Base-by-base conservation (phyloP, 2,329 filamentous ascomycete genomes). In the Diaporthe vaccinii region DNA sequence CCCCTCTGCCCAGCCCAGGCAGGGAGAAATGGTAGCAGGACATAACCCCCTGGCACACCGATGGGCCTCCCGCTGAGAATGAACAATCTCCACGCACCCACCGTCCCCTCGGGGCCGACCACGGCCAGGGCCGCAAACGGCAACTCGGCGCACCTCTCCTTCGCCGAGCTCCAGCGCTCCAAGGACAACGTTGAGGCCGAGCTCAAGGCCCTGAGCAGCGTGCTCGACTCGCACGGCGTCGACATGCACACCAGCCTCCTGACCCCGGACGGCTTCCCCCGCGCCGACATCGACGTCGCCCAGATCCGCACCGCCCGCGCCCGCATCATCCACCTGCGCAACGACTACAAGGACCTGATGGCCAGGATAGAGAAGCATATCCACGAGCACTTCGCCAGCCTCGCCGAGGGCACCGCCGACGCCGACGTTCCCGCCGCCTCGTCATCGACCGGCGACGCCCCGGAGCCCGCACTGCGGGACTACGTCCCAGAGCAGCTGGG, bases 261-360 rank as follows among this genome's bases (percentile, higher is more conserved):
- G 34, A 98, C 96, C 20, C 91, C 92, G 76, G 97, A 98, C 84
- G 97, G 97, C 65, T 99, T 95, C 82, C 97, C 97, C 44, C 91
- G 97, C 82, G 93, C 94, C 80, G 97, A 99, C 84, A 93, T 99
- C 78, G 97, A 99, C 83, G 94, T 99, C 77, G 93, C 97, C 36
- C 96, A 98, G 85, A 97, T 99, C 82, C 94, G 97, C 77, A 98
- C 95, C n/a, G 98, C 96, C 51, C 90, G 97, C 84, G 91, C 96
- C 39, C 92, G 94, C 76, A 98, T 99, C 79, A 97, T 98, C 79
- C 89, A 93, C 79, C 89, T 98, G 53, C 93, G 94, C 78, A 98
- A 98, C 82, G 97, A 99, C 84, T 96, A 98, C 86, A 98, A 97
- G 82, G 91, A 92, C 53, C 86, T 98, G 58, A 98, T 98, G 95